Base-by-base conservation (phyloP, 495 filamentous ascomycete genomes). In the Podospora australis region DNA sequence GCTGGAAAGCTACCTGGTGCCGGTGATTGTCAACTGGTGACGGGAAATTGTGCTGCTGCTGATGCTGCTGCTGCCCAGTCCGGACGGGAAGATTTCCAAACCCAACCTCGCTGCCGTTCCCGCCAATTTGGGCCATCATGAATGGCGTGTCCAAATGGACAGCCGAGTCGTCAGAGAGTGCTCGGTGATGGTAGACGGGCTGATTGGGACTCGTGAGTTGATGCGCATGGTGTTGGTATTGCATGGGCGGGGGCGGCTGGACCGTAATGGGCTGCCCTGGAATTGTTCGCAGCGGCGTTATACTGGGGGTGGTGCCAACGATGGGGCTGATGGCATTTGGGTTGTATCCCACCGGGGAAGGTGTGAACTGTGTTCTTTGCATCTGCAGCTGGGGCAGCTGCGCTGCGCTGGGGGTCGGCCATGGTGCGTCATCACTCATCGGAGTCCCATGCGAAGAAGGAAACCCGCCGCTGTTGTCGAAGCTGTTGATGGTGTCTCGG, bases 1-100 rank as follows among this genome's bases (percentile, higher is more conserved):
- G 44, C 28, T 46, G 42, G n/a, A n/a, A n/a, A n/a, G n/a, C n/a
- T n/a, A n/a, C n/a, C 16, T 34, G 32, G n/a, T 36, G 32, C 32
- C 19, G 32, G 19, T 36, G 19, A n/a, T n/a, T n/a, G n/a, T n/a
- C 32, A 36, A n/a, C 32, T 36, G 32, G 32, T 36, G 6, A 6
- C 14, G 14, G n/a, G 14, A n/a, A 36, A 36, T n/a, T n/a, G n/a
- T 36, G 13, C 14, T n/a, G 3, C n/a, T 0, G n/a, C 19, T 36
- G 5, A 17, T 17, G 32, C 32, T 36, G 2, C 32, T 17, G 14
- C 26, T 11, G 6, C 32, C 32, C 13, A 16, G 32, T n/a, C n/a
- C 32, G 14, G n/a, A 36, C 32, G 6, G 32, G 32, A 36, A 36
- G 32, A 36, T 36, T 36, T 17, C n/a, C 19, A 17, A n/a, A 6